Conservation (phyloP, 108 stramenopile species). For the Cyclotella distinguenda region DNA sequence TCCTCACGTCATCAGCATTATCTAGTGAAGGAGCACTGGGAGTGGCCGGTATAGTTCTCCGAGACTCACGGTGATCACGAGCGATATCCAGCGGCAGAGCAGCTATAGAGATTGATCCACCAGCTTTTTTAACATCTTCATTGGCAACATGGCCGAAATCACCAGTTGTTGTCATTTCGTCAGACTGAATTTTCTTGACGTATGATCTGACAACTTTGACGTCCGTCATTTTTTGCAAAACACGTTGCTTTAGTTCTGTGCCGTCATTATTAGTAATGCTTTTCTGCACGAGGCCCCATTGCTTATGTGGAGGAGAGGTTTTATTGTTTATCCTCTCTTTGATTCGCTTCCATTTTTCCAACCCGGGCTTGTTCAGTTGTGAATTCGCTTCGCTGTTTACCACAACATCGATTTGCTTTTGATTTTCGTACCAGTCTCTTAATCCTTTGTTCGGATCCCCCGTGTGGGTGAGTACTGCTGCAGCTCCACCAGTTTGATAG, state of each 20-base stretch:
- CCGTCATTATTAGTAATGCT: constrained; percentile 10
- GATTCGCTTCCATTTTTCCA: constrained; percentile 21
- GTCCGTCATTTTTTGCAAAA: constrained; percentile 4
- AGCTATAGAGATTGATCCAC: too few relatives aligned
- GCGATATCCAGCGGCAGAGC: too few relatives aligned
- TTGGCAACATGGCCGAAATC: neutral
- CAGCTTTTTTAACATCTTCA: neutral
- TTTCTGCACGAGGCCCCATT: constrained; percentile 20
- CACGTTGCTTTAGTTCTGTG: neutral
- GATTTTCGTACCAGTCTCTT: constrained; percentile 47
- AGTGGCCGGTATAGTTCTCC: neutral
- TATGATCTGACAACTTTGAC: too few relatives aligned
- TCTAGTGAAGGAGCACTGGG: neutral
- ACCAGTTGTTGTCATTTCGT: neutral
- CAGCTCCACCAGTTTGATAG: constrained; percentile 43
- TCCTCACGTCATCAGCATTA: neutral
- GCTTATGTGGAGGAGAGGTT: constrained; percentile 3
- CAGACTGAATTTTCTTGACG: neutral
- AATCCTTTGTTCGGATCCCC: constrained; percentile 50
- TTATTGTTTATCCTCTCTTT: constrained; percentile 18
- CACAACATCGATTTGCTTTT: constrained; percentile 27
- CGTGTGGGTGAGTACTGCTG: constrained; percentile 41
- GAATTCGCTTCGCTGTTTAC: constrained; percentile 2
- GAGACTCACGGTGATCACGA: too few relatives aligned
- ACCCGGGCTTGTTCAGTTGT: neutral